Evolutionary conservation across 2,329 filamentous ascomycete genomes (phyloP).

Genomic region (Exophiala sp.): DNA sequence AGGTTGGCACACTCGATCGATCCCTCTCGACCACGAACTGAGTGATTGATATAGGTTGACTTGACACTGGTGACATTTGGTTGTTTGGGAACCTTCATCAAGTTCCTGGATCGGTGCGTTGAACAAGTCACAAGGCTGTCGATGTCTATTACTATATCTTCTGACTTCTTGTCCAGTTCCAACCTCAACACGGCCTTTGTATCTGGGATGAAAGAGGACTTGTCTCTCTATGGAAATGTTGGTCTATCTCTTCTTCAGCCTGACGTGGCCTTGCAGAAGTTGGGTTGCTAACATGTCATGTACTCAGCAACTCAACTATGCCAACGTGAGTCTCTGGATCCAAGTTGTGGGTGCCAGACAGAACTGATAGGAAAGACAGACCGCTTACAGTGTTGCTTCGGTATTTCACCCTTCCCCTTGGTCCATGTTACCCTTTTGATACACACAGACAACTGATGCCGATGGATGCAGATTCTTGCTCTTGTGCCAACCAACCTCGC

Average conservation of each 20-base stretch:
- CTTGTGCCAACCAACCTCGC: background rate
- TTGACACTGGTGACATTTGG: background rate
- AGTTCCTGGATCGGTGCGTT: background rate
- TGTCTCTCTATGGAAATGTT: conserved; percentile 44
- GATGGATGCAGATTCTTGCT: background rate
- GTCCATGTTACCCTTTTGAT: too few relatives aligned
- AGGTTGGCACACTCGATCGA: too few relatives aligned
- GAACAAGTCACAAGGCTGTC: background rate
- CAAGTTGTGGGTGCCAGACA: too few relatives aligned
- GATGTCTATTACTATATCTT: background rate
- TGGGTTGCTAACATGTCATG: too few relatives aligned
- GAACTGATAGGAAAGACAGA: background rate
- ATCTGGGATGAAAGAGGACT: conserved; percentile 41
- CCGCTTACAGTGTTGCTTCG: too few relatives aligned
- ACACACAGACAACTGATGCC: too few relatives aligned
- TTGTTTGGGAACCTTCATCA: background rate
- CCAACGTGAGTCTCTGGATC: conserved; percentile 28
- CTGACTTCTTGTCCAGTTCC: background rate
- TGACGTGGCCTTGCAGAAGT: too few relatives aligned
- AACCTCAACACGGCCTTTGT: conserved; percentile 19
- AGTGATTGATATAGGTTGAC: too few relatives aligned
- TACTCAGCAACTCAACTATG: conserved; percentile 40
- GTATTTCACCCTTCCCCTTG: too few relatives aligned
- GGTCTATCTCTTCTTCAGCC: too few relatives aligned
- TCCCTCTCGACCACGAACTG: too few relatives aligned